Base-by-base conservation (phyloP, 2,329 filamentous ascomycete species). In the Penicillium sp. region DNA sequence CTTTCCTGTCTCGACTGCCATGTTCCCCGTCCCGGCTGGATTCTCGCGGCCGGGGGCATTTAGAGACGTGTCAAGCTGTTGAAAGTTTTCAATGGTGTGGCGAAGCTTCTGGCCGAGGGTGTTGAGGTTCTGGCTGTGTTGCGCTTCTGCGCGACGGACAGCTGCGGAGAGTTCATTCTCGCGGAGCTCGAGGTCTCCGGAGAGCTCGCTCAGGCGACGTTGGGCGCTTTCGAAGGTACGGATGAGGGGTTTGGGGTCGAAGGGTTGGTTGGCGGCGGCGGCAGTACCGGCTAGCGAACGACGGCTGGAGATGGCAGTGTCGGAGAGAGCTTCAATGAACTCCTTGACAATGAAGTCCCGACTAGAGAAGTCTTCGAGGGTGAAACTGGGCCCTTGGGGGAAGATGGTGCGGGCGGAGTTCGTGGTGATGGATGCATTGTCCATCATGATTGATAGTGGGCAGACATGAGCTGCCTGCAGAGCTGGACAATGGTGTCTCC, bases 341-440 rank as follows among this genome's bases (percentile, higher is more conserved):
- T 99, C 94, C 70, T 96, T 92, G 65, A 97, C 93, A 62, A 97
- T 97, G 71, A 97, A 99, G 78, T 97, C 94, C 69, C 90, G 90
- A 73, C 83, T 90, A 57, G 90, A 90, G 76, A 93, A 91, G 78
- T 93, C 92, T 44, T 96, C 91, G 60, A 97, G 82, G 10, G 87
- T 91, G 79, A 97, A 97, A 74, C 83, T 89, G 60, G 91, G 90
- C 39, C 88, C 90, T 74, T 86, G 86, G 57, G 89, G 88, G 72
- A 90, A 93, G 71, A 93, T 82, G 65, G 86, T 82, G 77, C 87
- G 83, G 66, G 85, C 81, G 15, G 50, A 66, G 60, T 67, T 72
- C 38, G 75, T 77, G 57, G 73, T 76, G 35, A 76, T 65, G 61
- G 73, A 73, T 62, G 68, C 68, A 68, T 68, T 72, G 65, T 77